Conservation (phyloP, 371 early-diverging fungal species). For the Sporodiniella umbellata region DNA sequence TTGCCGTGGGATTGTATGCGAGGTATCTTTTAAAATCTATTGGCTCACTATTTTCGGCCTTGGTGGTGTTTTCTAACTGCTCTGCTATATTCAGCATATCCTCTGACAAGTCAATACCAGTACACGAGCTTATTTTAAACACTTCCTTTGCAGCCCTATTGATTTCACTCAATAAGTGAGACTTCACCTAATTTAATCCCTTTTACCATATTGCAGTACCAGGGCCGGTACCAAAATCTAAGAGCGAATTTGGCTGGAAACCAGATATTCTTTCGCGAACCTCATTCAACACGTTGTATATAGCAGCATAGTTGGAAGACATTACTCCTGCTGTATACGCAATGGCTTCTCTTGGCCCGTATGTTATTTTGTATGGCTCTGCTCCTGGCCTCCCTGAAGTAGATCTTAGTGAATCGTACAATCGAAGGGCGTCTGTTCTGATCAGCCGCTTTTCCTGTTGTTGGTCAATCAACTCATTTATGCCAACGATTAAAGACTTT, state of each 20-base stretch:
- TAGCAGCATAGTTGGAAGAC: constrained; percentile 67
- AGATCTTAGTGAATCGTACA: constrained; percentile 70
- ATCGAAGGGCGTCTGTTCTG: constrained; percentile 62
- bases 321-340: constrained; percentile 77
- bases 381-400: constrained; percentile 41
- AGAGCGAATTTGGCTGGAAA: constrained; percentile 57
- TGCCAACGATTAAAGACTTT: constrained; percentile 43
- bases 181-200: background rate
- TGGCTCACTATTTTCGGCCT: constrained; percentile 7
- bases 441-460: constrained; percentile 55
- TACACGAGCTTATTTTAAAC: constrained; percentile 51
- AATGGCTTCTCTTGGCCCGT: constrained; percentile 67
- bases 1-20: constrained; percentile 48
- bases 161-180: background rate
- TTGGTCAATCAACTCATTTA: constrained; percentile 41
- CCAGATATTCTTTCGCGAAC: constrained; percentile 54
- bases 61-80: constrained; percentile 21
- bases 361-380: constrained; percentile 68
- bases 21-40: constrained; percentile 65
- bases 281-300: constrained; percentile 68
- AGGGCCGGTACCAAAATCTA: constrained; percentile 90
- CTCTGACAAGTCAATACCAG: constrained; percentile 79
- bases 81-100: constrained; percentile 78
- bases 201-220: constrained; percentile 79
- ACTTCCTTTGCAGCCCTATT: constrained; percentile 69